Percentiles rank a stretch among this genome's conserved stretches.
phyloP scores from a whole-genome alignment of 2,329 filamentous ascomycete genomes.

The Fusarium pseudonygamai region DNA sequence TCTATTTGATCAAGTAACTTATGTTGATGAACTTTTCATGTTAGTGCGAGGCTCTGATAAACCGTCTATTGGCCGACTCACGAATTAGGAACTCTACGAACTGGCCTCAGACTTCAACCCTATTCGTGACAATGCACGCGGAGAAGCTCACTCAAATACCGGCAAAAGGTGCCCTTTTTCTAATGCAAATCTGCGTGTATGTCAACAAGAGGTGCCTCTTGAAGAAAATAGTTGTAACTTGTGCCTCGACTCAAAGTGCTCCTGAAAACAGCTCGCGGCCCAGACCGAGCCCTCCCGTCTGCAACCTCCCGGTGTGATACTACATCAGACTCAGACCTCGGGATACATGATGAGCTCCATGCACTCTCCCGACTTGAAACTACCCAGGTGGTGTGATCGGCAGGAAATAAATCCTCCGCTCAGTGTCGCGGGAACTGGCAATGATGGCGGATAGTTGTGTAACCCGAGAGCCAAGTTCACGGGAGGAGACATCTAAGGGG shows the following conservation, averaged over 20 bases:
- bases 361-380: constrained; percentile 10
- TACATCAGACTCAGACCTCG: background rate
- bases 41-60: background rate
- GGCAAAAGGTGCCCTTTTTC: no score
- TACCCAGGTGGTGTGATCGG: background rate
- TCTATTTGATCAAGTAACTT: background rate
- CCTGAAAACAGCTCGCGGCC: background rate
- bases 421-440: constrained; percentile 6
- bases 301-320: constrained; percentile 12
- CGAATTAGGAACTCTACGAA: background rate
- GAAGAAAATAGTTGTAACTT: background rate
- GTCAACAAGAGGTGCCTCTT: background rate
- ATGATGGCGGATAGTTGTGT: constrained; percentile 11
- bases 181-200: no score
- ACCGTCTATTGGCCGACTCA: background rate
- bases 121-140: background rate
- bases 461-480: constrained; percentile 17
- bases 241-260: background rate
- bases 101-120: background rate
- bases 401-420: background rate
- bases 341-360: background rate
- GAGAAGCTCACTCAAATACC: background rate
- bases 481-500: constrained; percentile 18
- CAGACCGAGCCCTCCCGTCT: constrained; percentile 8
- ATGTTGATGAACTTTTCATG: background rate